phyloP scores from a whole-genome alignment of 352 stramenopile species.

The Pythium oligandrum region DNA sequence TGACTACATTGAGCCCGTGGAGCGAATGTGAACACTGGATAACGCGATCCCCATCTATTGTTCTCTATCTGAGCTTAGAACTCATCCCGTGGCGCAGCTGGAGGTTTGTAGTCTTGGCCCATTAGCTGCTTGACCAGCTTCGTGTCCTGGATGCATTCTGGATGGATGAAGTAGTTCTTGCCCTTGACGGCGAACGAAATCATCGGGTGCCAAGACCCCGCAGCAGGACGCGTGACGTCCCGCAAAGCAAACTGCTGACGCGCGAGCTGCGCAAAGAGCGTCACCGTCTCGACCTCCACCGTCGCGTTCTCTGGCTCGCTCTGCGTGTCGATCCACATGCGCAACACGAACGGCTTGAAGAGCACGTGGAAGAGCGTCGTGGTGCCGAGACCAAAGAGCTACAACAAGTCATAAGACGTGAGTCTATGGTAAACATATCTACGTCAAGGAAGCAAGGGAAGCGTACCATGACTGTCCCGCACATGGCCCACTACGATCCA shows the following conservation, averaged over 20 bases:
- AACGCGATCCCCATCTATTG: background rate
- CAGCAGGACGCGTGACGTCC: constrained; percentile 40
- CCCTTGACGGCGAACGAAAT: constrained; percentile 67
- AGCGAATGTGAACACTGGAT: constrained; percentile 31
- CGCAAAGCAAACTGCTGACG: constrained; percentile 53
- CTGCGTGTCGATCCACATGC: constrained; percentile 56
- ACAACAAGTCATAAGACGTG: background rate
- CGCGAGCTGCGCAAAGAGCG: constrained; percentile 56
- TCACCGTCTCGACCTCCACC: constrained; percentile 68
- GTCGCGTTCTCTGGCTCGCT: constrained; percentile 9
- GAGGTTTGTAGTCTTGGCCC: constrained; percentile 27
- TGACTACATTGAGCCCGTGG: constrained; percentile 79
- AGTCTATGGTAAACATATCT: background rate
- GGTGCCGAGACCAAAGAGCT: constrained; percentile 77
- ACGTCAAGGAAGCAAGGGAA: background rate
- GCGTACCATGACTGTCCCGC: constrained; percentile 76
- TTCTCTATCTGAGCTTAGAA: constrained; percentile 1
- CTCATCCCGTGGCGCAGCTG: constrained; percentile 9
- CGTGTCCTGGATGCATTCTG: constrained; percentile 58
- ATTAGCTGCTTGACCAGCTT: constrained; percentile 57
- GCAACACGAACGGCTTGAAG: constrained; percentile 84
- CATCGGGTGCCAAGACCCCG: constrained; percentile 78
- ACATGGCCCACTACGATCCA: constrained; percentile 70
- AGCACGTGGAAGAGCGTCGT: constrained; percentile 82
- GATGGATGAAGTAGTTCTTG: constrained; percentile 77